Base-by-base conservation (phyloP, 352 stramenopile species). In the Blastocystis sp. region DNA sequence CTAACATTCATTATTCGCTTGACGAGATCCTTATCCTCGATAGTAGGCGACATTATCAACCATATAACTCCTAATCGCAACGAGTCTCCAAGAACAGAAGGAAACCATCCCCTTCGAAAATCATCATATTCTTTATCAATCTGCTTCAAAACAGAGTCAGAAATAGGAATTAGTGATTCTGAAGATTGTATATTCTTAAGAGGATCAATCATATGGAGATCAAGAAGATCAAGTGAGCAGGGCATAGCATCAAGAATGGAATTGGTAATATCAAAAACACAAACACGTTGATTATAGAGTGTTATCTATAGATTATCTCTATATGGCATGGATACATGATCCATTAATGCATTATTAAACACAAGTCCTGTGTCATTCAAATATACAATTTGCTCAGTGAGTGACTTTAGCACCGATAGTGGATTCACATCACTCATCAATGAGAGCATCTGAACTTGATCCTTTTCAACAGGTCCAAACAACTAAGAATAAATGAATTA, bases 221-320 rank as follows among this genome's bases (percentile, higher is more conserved):
- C 24, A 39, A 69, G 19, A 42, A 35, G 59, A 14, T 35, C 24
- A 69, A 21, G 5, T 14, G 32, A 69, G 57, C 66, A 46, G 35
- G 66, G 39, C 42, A 78, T 56, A 6, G 32, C 32, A 78, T 78
- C 66, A 29, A 78, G 42, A 51, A 78, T 46, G 1, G 66, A 43
- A 14, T 78, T 29, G 9, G 66, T 78, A 24, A 78, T 32, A 46
- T 78, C 66, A 46, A 78, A 78, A 27, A 78, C 12, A 78, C 14
- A 37, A 32, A 78, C 39, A 46, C 12, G 2, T n/a, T 39, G 21
- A 29, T 78, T 37, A 35, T 39, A 37, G 1, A 58, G 16, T 9
- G 57, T 39, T 9, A 78, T 51, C 66, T 78, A 58, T 3, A 24
- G 7, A 58, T 59, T 19, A 58, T n/a, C 32, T 4, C 6, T 7